Conservation (phyloP, 2,329 filamentous ascomycete genomes). For the Ascochyta pisi region DNA sequence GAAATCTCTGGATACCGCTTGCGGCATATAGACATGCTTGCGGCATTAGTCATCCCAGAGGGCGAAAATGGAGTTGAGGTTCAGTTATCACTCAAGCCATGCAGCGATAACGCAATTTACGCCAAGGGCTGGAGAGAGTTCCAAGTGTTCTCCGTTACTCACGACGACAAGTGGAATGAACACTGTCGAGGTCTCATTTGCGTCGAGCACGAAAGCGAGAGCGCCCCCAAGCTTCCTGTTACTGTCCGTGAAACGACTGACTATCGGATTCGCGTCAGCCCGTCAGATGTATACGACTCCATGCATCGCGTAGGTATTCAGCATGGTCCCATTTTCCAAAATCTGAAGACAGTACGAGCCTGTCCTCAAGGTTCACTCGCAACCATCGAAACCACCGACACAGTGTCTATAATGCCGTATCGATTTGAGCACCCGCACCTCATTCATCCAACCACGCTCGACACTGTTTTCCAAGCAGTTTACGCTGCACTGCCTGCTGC, state of each 20-base stretch:
- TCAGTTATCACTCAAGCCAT: conserved; percentile 21
- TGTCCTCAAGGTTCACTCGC: conserved; percentile 1
- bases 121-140: conserved; percentile 24
- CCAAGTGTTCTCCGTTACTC: conserved; percentile 23
- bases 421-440: conserved; percentile 5
- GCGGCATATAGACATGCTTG: conserved; percentile 26
- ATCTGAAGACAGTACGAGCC: conserved; percentile 1
- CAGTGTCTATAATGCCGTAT: conserved; percentile 2
- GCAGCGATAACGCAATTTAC: conserved; percentile 9
- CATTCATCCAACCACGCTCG: conserved; percentile 20
- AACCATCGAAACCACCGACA: background rate
- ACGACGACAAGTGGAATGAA: conserved; percentile 20
- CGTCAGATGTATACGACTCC: conserved; percentile 2
- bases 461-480: conserved; percentile 15
- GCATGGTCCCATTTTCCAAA: conserved; percentile 6
- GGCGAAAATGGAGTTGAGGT: conserved; percentile 33
- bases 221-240: background rate
- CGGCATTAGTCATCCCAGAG: conserved; percentile 33
- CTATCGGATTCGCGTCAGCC: background rate
- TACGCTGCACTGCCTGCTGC: conserved; percentile 11
- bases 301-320: conserved; percentile 7
- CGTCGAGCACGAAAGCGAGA: background rate
- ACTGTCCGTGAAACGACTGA: background rate
- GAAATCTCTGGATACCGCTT: conserved; percentile 19
- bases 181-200: conserved; percentile 24